Base-by-base conservation (phyloP, 2,329 filamentous ascomycete species). In the Penicillium concentricum region DNA sequence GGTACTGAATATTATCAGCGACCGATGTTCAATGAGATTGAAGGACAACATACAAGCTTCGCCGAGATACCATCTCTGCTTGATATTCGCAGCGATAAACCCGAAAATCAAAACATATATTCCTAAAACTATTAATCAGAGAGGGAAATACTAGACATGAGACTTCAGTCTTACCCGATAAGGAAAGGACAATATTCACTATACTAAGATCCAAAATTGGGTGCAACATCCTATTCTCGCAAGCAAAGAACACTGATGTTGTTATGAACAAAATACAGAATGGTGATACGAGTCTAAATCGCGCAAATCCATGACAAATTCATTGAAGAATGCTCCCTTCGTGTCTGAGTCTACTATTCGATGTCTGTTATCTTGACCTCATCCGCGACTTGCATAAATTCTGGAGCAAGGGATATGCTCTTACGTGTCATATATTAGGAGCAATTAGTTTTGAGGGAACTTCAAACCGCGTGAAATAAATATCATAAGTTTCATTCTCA, bases 1-100 rank as follows among this genome's bases (percentile, higher is more conserved):
- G 82, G 82, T 18, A 86, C 82, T 85, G 35, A 10, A 32, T 28
- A 24, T 15, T 9, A 18, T 62, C 10, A 64, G 59, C 18, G 18
- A 35, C 12, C 9, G 4, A 38, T 32, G 13, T 15, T 18, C 9
- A 10, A 24, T 16, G 4, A 16, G n/a, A 15, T 18, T 3, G 4
- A 15, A 20, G 15, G 18, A 41, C 43, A 2, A 56, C 72, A 47
- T 65, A 75, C 72, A 65, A n/a, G 72, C 72, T 71, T 76, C 74
- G 41, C 74, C 73, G 4, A 76, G 64, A 46, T 75, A 75, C 73
- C 73, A 75, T 59, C 58, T 64, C 49, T 75, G 72, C 48, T 76
- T 74, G 48, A 75, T 58, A 47, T 74, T 74, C 8, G 70, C 47
- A 1, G 74, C 75, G 24, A 75, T 61, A 41, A 72, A 67, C 0